phyloP scores from a whole-genome alignment of 2,329 filamentous ascomycete genomes.

The Ampelomyces quisqualis region DNA sequence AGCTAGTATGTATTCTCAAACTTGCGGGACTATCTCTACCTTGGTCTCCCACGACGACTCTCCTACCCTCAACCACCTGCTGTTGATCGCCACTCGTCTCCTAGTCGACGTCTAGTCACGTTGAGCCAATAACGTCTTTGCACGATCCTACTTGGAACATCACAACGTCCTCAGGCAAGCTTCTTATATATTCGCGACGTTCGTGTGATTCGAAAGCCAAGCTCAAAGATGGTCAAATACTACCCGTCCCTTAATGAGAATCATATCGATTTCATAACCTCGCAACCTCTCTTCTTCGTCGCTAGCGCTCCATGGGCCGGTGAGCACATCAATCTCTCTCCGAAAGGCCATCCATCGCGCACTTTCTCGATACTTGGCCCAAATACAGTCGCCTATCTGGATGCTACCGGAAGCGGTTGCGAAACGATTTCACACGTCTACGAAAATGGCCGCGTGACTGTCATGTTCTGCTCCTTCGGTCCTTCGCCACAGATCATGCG shows the following conservation, averaged over 20 bases:
- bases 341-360: constrained; percentile 67
- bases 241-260: constrained; percentile 57
- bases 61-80: no score
- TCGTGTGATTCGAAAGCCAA: neutral
- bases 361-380: constrained; percentile 62
- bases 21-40: no score
- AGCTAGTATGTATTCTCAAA: no score
- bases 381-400: constrained; percentile 67
- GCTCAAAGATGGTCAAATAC: constrained; percentile 58
- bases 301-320: constrained; percentile 69
- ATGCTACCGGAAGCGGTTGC: constrained; percentile 71
- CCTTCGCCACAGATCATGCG: constrained; percentile 62
- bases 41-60: no score
- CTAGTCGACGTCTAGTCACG: no score
- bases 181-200: no score
- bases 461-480: constrained; percentile 72
- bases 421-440: constrained; percentile 76
- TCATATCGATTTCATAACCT: constrained; percentile 63
- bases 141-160: no score
- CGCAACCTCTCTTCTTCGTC: constrained; percentile 74
- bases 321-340: constrained; percentile 72
- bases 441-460: constrained; percentile 72
- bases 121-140: no score
- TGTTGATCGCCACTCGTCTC: no score
- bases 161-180: no score